phyloP scores from a whole-genome alignment of 2,329 filamentous ascomycete species.

The Stemphylium lycopersici region DNA sequence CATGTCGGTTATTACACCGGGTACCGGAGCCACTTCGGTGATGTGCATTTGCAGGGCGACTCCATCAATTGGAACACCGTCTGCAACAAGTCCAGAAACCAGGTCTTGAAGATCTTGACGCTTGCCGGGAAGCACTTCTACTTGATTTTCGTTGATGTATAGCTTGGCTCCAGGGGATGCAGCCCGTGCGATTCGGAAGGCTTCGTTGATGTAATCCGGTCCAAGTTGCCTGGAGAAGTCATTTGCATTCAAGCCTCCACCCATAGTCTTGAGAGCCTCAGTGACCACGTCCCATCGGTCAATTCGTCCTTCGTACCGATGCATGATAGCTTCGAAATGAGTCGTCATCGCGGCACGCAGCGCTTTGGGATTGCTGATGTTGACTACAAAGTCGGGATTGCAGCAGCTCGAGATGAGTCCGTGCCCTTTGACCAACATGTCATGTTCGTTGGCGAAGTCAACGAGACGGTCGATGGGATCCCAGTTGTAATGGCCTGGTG shows the following conservation, averaged over 20 bases:
- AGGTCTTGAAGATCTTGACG: constrained; percentile 4
- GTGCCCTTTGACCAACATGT: constrained; percentile 13
- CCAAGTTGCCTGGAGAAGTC: constrained; percentile 6
- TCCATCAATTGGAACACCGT: constrained; percentile 13
- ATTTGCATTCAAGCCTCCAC: constrained; percentile 2
- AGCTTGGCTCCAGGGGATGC: background rate
- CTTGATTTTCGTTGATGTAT: constrained; percentile 6
- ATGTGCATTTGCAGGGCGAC: constrained; percentile 18
- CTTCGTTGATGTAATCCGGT: constrained; percentile 3
- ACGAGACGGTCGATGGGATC: constrained; percentile 1
- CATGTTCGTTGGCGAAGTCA: constrained; percentile 1
- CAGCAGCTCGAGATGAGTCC: constrained; percentile 17
- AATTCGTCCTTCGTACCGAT: constrained; percentile 1
- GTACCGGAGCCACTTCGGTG: constrained; percentile 8
- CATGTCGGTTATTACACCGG: constrained; percentile 8
- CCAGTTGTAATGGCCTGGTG: constrained; percentile 9
- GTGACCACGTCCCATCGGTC: constrained; percentile 14
- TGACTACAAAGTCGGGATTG: constrained; percentile 10
- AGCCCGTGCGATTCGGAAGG: constrained; percentile 7
- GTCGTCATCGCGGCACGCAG: constrained; percentile 9
- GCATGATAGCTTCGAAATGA: constrained; percentile 12
- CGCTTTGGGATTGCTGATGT: constrained; percentile 6
- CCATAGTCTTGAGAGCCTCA: constrained; percentile 6
- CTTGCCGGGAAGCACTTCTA: constrained; percentile 2
- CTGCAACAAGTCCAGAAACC: constrained; percentile 6